Percentiles rank a stretch among this genome's conserved stretches.
phyloP scores from a whole-genome alignment of 768 basidiomycete species.

The Ephemerocybe angulata region DNA sequence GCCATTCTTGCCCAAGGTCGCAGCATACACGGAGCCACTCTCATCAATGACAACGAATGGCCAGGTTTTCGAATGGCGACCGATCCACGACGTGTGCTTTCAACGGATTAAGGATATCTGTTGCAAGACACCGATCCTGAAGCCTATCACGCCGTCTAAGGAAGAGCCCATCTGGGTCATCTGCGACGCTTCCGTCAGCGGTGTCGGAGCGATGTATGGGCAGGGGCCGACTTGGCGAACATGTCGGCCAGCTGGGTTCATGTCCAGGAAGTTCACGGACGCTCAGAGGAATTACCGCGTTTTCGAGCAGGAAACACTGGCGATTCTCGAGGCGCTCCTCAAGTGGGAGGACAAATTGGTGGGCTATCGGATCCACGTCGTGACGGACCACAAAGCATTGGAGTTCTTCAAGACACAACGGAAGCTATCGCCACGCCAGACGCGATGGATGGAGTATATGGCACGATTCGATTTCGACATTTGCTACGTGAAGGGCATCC shows the following conservation, averaged over 20 bases:
- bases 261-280: slow-evolving; percentile 24
- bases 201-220: slow-evolving; percentile 24
- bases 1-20: no score
- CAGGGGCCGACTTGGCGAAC: slow-evolving; percentile 24
- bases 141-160: slow-evolving; percentile 13
- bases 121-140: slow-evolving; percentile 20
- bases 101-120: no score
- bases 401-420: slow-evolving; percentile 26
- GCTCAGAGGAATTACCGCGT: slow-evolving; percentile 28
- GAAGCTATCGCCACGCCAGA: slow-evolving; percentile 15
- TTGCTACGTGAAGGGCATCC: no score
- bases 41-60: slow-evolving; percentile 25
- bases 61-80: slow-evolving; percentile 17
- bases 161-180: slow-evolving; percentile 27
- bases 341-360: slow-evolving; percentile 32
- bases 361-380: slow-evolving; percentile 19
- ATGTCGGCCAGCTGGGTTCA: slow-evolving; percentile 23
- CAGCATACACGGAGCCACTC: slow-evolving; percentile 29
- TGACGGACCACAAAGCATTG: slow-evolving; percentile 20
- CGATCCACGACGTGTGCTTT: slow-evolving; percentile 15
- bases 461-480: no score
- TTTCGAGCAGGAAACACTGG: slow-evolving; percentile 21
- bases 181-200: slow-evolving; percentile 23
- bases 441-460: slow-evolving; percentile 31
- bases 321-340: slow-evolving; percentile 21